Base-by-base conservation (phyloP, 2,329 filamentous ascomycete genomes). In the Penicillium nordicum region DNA sequence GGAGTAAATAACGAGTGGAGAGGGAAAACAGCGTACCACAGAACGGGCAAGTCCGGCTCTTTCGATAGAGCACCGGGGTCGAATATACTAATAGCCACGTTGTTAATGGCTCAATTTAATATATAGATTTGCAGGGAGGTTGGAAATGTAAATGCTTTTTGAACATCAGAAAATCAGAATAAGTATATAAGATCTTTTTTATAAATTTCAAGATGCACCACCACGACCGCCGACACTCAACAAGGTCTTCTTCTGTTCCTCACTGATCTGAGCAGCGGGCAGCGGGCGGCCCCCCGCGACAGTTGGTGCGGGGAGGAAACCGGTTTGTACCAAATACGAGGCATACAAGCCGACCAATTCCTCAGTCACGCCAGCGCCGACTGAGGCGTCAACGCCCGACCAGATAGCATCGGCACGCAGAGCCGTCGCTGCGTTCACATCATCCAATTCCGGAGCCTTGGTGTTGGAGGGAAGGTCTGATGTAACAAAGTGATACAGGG, bases 401-500 rank as follows among this genome's bases (percentile, higher is more conserved):
- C 82, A 82, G 44, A 65, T 77, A 0, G 79, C 79, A 66, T 92
- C 88, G 4, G 80, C 79, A 68, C 82, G 82, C 25, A 95, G 79
- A 0, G 87, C 82, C 2, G 78, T 76, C 1, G 83, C 79, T 0
- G 90, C 84, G 67, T 94, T 91, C 36, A 65, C 72, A 69, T 93
- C 89, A 65, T 90, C 87, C 12, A 94, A 81, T 69, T 90, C 88
- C 0, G 88, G 88, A 0, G 89, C 88, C 42, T 82, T 84, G 32
- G 86, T 89, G 65, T 84, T 84, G 40, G 80, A 80, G 0, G 88
- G 88, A n/a, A 92, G 78, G 71, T 90, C 84, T 25, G 82, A 82
- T 23, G 84, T 85, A 41, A 86, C 87, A 72, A 90, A 88, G 71
- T 90, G 87, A 72, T 88, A 89, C 6, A 92, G 81, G 0, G 88